A percentile compares a stretch with the other conserved stretches of the same genome.
These are phyloP conservation scores for Quaeritorhiza haematococci DNA, from an alignment of 371 early-diverging fungal genomes.

Conservation along the genomic window DNA sequence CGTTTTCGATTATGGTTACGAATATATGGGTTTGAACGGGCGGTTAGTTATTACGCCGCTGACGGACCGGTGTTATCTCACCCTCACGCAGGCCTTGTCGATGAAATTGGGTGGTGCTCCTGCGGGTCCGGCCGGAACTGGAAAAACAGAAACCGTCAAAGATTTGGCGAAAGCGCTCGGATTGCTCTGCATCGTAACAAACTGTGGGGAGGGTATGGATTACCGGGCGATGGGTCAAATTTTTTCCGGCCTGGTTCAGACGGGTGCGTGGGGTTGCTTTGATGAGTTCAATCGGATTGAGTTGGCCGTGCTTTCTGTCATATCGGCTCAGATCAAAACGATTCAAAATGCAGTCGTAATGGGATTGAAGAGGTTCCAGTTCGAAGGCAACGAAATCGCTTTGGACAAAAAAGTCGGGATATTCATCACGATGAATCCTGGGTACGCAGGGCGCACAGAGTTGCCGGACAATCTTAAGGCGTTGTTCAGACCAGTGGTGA, in stretches of 20 bases:
- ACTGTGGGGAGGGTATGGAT: slow-evolving; percentile 62
- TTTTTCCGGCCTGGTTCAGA: slow-evolving; percentile 52
- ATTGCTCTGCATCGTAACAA: slow-evolving; percentile 55
- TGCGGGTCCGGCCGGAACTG: slow-evolving; percentile 55
- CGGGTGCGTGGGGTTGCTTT: slow-evolving; percentile 61
- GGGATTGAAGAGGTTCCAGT: slow-evolving; percentile 49
- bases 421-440: slow-evolving; percentile 60
- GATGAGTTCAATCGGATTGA: slow-evolving; percentile 66
- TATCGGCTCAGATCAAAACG: slow-evolving; percentile 55
- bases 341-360: slow-evolving; percentile 54
- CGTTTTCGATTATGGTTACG: slow-evolving; percentile 58
- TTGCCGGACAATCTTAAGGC: slow-evolving; percentile 58
- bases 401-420: slow-evolving; percentile 51
- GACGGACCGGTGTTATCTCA: slow-evolving; percentile 54
- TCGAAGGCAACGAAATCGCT: slow-evolving; percentile 53
- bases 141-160: slow-evolving; percentile 66
- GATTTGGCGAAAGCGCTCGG: slow-evolving; percentile 56
- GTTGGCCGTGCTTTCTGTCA: slow-evolving; percentile 51
- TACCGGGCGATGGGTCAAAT: slow-evolving; percentile 57
- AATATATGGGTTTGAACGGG: slow-evolving; percentile 58
- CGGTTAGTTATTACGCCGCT: slow-evolving; percentile 54
- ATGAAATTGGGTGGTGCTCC: slow-evolving; percentile 56
- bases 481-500: slow-evolving; percentile 55
- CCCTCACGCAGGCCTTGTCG: slow-evolving; percentile 50
- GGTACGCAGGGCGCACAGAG: slow-evolving; percentile 58